These are phyloP conservation scores for Podaxis sp. DNA, from an alignment of 768 basidiomycete genomes.

Conservation along the genomic window DNA sequence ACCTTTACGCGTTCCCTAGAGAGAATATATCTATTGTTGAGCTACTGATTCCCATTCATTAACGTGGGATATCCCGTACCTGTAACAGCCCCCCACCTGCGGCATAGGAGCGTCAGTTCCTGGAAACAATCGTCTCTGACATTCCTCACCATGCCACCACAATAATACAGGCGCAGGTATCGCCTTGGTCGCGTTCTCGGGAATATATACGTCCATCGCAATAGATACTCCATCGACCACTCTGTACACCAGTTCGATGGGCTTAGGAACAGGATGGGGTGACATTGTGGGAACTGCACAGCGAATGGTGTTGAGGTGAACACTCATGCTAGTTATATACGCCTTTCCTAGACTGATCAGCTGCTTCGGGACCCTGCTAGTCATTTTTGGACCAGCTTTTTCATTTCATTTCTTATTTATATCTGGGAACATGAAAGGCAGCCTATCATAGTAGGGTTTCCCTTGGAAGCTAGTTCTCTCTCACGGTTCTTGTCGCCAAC, in stretches of 20 bases:
- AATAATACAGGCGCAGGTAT: slow-evolving; percentile 29
- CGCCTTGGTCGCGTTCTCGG: slow-evolving; percentile 25
- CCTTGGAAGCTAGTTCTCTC: neutral
- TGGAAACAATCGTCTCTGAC: neutral
- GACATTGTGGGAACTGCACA: neutral
- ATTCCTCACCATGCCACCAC: slow-evolving; percentile 34
- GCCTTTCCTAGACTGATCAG: neutral
- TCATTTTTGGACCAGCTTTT: neutral
- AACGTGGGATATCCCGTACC: slow-evolving; percentile 12
- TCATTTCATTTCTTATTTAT: neutral
- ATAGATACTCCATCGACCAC: slow-evolving; percentile 31
- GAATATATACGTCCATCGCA: slow-evolving; percentile 33
- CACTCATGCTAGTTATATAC: neutral
- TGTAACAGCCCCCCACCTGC: slow-evolving; percentile 33
- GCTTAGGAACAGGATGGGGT: neutral
- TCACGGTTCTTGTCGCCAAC: neutral
- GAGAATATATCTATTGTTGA: neutral
- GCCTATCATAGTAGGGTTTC: neutral
- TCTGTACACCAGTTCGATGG: slow-evolving; percentile 30
- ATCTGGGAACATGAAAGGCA: neutral
- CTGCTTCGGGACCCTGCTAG: neutral
- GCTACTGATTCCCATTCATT: neutral
- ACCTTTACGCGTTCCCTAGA: slow-evolving; percentile 13
- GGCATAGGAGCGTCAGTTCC: neutral
- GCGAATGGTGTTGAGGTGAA: neutral